These are phyloP conservation scores for Colletotrichum orchidophilum DNA, from an alignment of 2,329 filamentous ascomycete genomes.

Conservation along the genomic window DNA sequence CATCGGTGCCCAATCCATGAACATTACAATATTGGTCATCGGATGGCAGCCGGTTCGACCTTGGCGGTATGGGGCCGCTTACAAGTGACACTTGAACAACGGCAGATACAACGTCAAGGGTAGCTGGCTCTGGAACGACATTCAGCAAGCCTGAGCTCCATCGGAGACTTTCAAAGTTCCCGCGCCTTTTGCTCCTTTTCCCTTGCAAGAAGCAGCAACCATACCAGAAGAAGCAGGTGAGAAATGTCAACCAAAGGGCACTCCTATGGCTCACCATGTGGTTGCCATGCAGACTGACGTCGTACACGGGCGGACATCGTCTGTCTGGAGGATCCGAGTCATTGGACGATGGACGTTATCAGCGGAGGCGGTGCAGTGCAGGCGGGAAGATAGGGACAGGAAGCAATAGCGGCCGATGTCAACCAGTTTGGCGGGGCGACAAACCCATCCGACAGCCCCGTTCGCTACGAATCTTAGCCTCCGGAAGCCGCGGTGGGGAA, in stretches of 20 bases:
- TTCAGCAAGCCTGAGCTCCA: neutral
- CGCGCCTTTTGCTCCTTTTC: neutral
- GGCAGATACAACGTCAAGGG: slow-evolving; percentile 11
- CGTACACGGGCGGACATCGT: neutral
- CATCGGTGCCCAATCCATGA: slow-evolving; percentile 1
- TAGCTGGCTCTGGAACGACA: neutral
- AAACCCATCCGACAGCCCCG: slow-evolving; percentile 17
- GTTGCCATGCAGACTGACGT: slow-evolving; percentile 26
- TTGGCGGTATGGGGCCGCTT: slow-evolving; percentile 16
- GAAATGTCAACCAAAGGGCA: neutral
- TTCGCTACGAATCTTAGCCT: slow-evolving; percentile 16
- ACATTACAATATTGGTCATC: slow-evolving; percentile 28
- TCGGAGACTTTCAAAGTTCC: slow-evolving; percentile 24
- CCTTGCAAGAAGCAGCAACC: neutral
- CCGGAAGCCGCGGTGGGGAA: slow-evolving; percentile 22
- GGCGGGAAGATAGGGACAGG: slow-evolving; percentile 17
- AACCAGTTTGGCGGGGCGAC: slow-evolving; percentile 16
- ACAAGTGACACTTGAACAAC: neutral
- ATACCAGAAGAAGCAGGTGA: slow-evolving; percentile 29
- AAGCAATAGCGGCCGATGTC: neutral
- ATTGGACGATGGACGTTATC: slow-evolving; percentile 28
- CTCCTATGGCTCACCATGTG: slow-evolving; percentile 15
- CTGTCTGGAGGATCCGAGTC: slow-evolving; percentile 6
- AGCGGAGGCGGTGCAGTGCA: slow-evolving; percentile 20
- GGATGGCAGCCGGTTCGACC: neutral